Percentiles rank a stretch among this genome's conserved stretches.
phyloP scores from a whole-genome alignment of 2,329 filamentous ascomycete genomes.

The Paecilomyces sp. region DNA sequence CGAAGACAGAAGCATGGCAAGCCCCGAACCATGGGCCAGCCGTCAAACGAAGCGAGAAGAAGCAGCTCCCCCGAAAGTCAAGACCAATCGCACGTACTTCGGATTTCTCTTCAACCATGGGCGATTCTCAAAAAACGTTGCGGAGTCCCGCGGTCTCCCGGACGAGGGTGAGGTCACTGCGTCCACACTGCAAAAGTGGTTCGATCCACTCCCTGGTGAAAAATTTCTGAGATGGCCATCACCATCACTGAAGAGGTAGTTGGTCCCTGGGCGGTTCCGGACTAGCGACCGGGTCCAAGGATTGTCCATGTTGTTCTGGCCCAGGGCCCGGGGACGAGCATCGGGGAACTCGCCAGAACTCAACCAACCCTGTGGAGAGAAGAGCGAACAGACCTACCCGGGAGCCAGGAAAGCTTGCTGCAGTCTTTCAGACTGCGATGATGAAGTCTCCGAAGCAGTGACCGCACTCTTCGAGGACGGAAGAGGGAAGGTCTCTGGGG shows the following conservation, averaged over 20 bases:
- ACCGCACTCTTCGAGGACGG: neutral
- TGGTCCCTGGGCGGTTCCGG: neutral
- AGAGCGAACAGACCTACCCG: neutral
- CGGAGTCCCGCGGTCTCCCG: neutral
- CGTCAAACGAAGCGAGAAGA: neutral
- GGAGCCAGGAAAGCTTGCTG: neutral
- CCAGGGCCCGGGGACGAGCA: neutral
- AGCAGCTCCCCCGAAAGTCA: neutral
- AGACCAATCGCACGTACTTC: neutral
- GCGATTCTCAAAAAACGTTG: neutral
- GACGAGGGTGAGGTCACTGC: neutral
- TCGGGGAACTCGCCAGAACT: neutral
- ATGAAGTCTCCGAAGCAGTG: neutral
- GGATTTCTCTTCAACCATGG: neutral
- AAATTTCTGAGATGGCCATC: neutral
- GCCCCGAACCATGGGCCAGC: neutral
- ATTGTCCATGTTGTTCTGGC: neutral
- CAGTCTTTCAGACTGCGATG: neutral
- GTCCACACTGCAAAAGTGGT: neutral
- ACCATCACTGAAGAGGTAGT: neutral
- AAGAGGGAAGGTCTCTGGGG: neutral
- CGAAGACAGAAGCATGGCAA: neutral
- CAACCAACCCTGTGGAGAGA: neutral
- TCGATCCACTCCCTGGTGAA: neutral
- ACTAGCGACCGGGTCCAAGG: neutral